Evolutionary conservation across 139 green algal species (phyloP), one percentile per base, ranked within the genome.

Genomic region (Micractinium sp.): DNA sequence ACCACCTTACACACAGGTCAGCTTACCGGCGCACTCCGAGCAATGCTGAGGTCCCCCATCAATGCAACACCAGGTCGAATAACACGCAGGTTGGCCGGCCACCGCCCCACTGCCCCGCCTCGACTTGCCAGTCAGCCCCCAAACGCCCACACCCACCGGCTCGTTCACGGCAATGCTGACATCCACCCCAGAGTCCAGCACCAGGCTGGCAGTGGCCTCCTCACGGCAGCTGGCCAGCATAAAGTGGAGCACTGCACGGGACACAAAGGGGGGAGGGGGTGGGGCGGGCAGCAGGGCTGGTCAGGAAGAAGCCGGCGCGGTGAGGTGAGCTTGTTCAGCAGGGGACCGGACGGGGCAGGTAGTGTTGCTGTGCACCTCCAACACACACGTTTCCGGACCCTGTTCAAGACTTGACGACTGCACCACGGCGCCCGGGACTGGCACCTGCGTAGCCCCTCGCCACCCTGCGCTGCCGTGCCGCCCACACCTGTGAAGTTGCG

Each of bases 211-310:
- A 3, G 82, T 92, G 7, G 36, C 85, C 36, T 86, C 85, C 27
- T 92, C 89, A 1, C 22, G 22, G 85, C 89, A 87, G 0, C 35
- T 19, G 16, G 38, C 60, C 85, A 90, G 56, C 0, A 36, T 75
- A 63, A 89, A 83, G 36, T 91, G 89, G 83, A 90, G 56, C 47
- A 91, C 60, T 78, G 74, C 80, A 41, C 18, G 29, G 33, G 38
- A 38, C 2, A 27, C 27, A 20, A 89, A 19, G 12, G 38, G 31
- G 4, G 63, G 12, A 81, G n/a, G 14, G 35, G 19, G 19, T 19
- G 23, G 20, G 4, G 35, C 56, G 60, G 61, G 36, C 29, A 3
- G 14, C 13, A 67, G 15, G 60, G 16, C 16, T 67, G 60, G 13
- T 71, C 22, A 27, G 63, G 63, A 16, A 12, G 20, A 71, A 25